These are phyloP conservation scores for Ilyonectria mors-panacis DNA, from an alignment of 2,329 filamentous ascomycete species.

Conservation along the genomic window DNA sequence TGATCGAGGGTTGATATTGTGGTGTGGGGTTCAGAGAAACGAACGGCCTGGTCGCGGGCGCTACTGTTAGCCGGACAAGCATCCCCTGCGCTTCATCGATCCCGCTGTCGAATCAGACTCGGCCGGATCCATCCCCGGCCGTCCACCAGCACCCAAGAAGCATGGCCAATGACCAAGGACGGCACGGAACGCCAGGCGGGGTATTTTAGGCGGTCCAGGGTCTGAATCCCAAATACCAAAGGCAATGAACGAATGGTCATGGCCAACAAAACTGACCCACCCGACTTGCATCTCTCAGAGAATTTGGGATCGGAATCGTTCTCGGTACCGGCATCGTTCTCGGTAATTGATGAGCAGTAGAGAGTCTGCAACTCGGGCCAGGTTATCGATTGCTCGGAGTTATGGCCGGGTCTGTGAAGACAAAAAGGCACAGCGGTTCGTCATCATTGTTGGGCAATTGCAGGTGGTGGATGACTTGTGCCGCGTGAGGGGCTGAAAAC, in stretches of 20 bases:
- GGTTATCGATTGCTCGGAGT: not conserved
- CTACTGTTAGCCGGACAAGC: slow-evolving; percentile 20
- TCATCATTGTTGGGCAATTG: not conserved
- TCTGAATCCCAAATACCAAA: not conserved
- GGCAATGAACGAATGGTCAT: not conserved
- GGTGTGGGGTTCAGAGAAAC: slow-evolving; percentile 14
- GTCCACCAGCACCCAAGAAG: slow-evolving; percentile 1
- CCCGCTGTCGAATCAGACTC: slow-evolving; percentile 17
- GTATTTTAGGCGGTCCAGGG: slow-evolving; percentile 9
- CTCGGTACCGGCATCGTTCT: not conserved
- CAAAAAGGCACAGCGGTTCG: not conserved
- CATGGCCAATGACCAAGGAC: slow-evolving; percentile 2
- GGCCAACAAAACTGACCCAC: not conserved
- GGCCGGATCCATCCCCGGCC: slow-evolving; percentile 8
- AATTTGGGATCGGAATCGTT: not conserved
- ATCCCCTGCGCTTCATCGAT: slow-evolving; percentile 24
- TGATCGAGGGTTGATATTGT: not conserved
- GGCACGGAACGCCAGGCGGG: not conserved
- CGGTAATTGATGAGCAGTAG: not conserved
- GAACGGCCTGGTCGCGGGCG: slow-evolving; percentile 15
- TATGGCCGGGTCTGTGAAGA: not conserved
- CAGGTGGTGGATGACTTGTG: not conserved
- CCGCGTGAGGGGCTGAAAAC: not conserved
- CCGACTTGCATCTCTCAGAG: not conserved
- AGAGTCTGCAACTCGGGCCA: not conserved